These are phyloP conservation scores for Saccharum spontaneum DNA, from an alignment of 176 grass and related monocot genomes.

Conservation along the genomic window DNA sequence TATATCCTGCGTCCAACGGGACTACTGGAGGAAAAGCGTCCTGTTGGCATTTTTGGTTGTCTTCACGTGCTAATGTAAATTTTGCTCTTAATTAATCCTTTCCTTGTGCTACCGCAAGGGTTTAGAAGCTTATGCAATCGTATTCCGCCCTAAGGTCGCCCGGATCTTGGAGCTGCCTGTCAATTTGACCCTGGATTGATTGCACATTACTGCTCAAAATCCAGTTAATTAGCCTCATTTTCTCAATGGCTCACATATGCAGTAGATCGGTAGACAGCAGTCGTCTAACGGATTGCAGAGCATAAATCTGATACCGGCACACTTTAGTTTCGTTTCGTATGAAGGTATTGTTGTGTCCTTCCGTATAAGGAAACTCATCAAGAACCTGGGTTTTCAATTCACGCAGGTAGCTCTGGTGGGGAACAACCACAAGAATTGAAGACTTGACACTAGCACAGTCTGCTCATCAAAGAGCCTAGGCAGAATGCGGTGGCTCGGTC, in stretches of 20 bases:
- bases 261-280: not conserved
- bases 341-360: not conserved
- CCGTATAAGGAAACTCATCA: not conserved
- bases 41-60: too few relatives aligned
- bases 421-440: not conserved
- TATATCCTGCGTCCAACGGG: not conserved
- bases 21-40: not conserved
- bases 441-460: not conserved
- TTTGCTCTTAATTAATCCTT: not conserved
- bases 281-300: not conserved
- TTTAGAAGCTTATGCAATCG: not conserved
- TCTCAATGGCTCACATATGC: not conserved
- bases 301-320: not conserved
- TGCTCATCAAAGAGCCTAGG: not conserved
- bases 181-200: not conserved
- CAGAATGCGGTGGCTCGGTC: constrained; percentile 67
- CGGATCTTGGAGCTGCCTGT: not conserved
- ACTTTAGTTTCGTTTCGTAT: not conserved
- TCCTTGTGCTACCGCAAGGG: not conserved
- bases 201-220: not conserved
- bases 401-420: constrained; percentile 17
- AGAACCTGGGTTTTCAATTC: not conserved
- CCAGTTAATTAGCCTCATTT: not conserved
- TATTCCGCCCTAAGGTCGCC: not conserved
- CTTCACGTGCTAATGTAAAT: not conserved